A percentile compares a stretch with the other conserved stretches of the same genome.
Evolutionary conservation across 2,329 filamentous ascomycete species (phyloP).

Genomic region (Zelopaecilomyces penicillatus): DNA sequence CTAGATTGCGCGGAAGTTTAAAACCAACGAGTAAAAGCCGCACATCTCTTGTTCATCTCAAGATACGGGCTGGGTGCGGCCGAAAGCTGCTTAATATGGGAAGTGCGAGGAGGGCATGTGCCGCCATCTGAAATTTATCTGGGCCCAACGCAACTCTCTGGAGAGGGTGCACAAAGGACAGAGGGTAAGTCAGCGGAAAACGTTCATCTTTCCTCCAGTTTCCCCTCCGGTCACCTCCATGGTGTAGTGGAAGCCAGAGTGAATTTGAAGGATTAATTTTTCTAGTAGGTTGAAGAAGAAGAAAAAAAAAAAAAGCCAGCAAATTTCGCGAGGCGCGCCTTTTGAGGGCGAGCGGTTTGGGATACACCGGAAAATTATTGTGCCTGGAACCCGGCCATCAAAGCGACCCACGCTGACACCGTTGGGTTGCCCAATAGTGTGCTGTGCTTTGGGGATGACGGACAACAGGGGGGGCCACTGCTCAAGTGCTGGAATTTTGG

Average conservation of each 20-base stretch:
- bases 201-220: conserved; percentile 58
- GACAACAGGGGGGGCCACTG: no score
- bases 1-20: no score
- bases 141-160: conserved; percentile 21
- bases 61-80: no score
- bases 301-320: conserved; percentile 12
- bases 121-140: conserved; percentile 26
- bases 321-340: not conserved
- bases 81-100: no score
- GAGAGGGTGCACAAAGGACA: conserved; percentile 31
- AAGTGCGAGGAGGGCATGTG: conserved; percentile 19
- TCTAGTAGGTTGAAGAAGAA: conserved; percentile 35
- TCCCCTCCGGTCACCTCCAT: conserved; percentile 57
- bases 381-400: no score
- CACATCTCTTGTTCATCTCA: no score
- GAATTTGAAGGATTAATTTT: conserved; percentile 54
- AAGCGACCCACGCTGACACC: no score
- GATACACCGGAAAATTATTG: no score
- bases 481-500: no score
- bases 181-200: conserved; percentile 41
- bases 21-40: no score
- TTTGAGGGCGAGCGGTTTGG: not conserved
- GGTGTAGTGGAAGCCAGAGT: conserved; percentile 53
- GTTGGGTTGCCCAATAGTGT: no score
- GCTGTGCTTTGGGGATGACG: no score